These are phyloP conservation scores for Penicillium aurantiogriseum DNA, from an alignment of 2,329 filamentous ascomycete genomes.

Conservation along the genomic window DNA sequence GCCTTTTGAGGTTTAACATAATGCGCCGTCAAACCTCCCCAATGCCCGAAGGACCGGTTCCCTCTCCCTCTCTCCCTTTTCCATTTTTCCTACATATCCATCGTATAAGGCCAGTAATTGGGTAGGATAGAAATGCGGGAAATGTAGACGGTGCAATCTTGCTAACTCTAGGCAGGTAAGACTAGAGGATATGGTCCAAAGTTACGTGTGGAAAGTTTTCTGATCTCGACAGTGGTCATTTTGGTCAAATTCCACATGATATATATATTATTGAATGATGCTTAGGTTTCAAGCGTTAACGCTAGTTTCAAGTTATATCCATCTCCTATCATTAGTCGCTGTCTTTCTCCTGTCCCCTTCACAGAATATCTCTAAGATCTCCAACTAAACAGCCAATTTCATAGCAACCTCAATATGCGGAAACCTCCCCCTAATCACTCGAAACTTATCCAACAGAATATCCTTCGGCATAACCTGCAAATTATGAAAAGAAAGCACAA, in stretches of 20 bases:
- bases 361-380: background rate
- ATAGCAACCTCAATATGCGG: conserved; percentile 18
- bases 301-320: background rate
- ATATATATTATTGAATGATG: conserved; percentile 10
- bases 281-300: background rate
- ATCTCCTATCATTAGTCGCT: background rate
- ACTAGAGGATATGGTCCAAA: no score
- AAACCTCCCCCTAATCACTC: conserved; percentile 29
- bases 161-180: no score
- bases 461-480: conserved; percentile 49
- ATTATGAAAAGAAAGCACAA: conserved; percentile 51
- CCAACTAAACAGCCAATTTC: conserved; percentile 22
- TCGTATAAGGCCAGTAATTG: no score
- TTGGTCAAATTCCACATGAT: no score
- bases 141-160: no score
- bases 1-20: background rate
- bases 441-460: conserved; percentile 45
- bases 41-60: no score
- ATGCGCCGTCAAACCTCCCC: background rate
- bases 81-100: no score
- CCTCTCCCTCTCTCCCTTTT: no score
- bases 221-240: no score
- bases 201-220: no score
- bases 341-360: background rate
- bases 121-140: no score